phyloP scores from a whole-genome alignment of 306 rosid species.

The Trifolium dubium region DNA sequence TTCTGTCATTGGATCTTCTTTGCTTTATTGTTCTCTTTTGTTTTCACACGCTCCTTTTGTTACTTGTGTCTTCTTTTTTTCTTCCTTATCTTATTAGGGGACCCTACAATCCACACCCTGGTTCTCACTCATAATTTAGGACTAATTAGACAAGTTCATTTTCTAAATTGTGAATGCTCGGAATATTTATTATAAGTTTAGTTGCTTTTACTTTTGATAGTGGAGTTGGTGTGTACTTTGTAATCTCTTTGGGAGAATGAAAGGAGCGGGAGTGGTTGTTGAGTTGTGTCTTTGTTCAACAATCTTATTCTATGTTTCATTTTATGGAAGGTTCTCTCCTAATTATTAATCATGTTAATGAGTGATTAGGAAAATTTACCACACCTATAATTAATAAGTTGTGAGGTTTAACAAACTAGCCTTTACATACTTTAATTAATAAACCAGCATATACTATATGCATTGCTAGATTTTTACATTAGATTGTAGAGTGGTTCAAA shows the following conservation, averaged over 20 bases:
- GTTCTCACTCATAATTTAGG: not conserved
- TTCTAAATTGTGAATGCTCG: not conserved
- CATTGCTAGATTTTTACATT: not conserved
- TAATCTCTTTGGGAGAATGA: constrained; percentile 51
- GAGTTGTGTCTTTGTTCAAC: constrained; percentile 34
- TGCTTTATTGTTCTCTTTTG: constrained; percentile 43
- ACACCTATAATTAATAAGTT: not conserved
- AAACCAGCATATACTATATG: not conserved
- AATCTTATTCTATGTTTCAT: constrained; percentile 5
- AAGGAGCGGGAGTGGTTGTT: constrained; percentile 65
- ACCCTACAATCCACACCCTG: constrained; percentile 40
- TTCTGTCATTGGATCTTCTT: constrained; percentile 13
- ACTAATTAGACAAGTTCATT: not conserved
- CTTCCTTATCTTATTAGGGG: constrained; percentile 37
- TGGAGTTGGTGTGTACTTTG: constrained; percentile 52
- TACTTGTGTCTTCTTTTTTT: constrained; percentile 34
- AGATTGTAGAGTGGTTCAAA: not conserved
- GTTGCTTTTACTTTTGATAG: constrained; percentile 61
- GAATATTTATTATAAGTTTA: not conserved
- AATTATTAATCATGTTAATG: not conserved
- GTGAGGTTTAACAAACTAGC: not conserved
- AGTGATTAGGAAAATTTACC: not conserved
- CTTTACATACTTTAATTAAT: not conserved
- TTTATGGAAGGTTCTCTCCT: not conserved
- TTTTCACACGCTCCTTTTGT: constrained; percentile 64